Evolutionary conservation across 805 yeast genomes (phyloP).

Genomic region (Priceomyces medius): DNA sequence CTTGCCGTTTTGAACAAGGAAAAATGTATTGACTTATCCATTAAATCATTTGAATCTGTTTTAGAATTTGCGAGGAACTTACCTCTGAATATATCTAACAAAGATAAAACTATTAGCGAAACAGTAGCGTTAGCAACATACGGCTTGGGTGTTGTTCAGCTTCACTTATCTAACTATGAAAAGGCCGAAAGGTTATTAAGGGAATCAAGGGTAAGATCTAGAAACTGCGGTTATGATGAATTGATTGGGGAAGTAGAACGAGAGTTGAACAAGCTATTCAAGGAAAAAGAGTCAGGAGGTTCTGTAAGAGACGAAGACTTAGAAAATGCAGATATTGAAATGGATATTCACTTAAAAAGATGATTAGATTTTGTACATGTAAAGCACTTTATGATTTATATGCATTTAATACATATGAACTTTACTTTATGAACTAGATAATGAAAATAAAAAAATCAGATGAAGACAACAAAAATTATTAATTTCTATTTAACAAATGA

Average conservation of each 20-base stretch:
- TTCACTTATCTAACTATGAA: slow-evolving; percentile 56
- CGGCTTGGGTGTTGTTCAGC: slow-evolving; percentile 76
- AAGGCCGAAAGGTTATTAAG: slow-evolving; percentile 61
- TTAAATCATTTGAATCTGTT: slow-evolving; percentile 37
- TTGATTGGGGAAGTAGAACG: slow-evolving; percentile 62
- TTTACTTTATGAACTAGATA: neutral
- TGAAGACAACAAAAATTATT: neutral
- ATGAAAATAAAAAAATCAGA: no score
- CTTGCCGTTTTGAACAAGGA: slow-evolving; percentile 17
- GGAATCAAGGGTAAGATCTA: slow-evolving; percentile 70
- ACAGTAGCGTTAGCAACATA: slow-evolving; percentile 79
- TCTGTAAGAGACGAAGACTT: slow-evolving; percentile 1
- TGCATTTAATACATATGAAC: neutral
- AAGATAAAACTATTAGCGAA: slow-evolving; percentile 45
- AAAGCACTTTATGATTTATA: no score
- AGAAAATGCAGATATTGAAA: slow-evolving; percentile 17
- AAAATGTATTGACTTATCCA: slow-evolving; percentile 28
- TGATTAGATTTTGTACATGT: no score
- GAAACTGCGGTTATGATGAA: slow-evolving; percentile 62
- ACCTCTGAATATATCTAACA: slow-evolving; percentile 23
- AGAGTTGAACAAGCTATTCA: slow-evolving; percentile 57
- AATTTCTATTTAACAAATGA: slow-evolving; percentile 2
- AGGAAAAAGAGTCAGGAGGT: slow-evolving; percentile 23
- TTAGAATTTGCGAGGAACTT: slow-evolving; percentile 30
- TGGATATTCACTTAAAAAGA: slow-evolving; percentile 25